Conservation (phyloP, 306 rosid genomes). For the Castanea crenata region DNA sequence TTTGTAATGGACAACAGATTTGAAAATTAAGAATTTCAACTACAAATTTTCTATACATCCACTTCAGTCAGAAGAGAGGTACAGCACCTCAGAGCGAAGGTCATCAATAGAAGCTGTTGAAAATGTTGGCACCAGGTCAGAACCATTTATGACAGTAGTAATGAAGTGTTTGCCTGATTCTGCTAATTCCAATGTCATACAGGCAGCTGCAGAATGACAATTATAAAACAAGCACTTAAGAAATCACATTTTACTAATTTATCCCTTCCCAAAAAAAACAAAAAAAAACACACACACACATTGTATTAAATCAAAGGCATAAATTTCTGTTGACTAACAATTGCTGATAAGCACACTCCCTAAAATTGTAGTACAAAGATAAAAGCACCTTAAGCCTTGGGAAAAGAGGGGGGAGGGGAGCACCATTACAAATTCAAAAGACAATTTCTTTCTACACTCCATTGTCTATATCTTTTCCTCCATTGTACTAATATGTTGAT, state of each 20-base stretch:
- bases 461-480: background rate
- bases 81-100: constrained; percentile 84
- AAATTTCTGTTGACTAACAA: background rate
- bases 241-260: background rate
- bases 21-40: background rate
- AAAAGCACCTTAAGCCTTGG: background rate
- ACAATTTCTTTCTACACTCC: background rate
- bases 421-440: background rate
- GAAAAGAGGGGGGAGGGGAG: background rate
- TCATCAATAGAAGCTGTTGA: constrained; percentile 86
- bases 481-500: background rate
- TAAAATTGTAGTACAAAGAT: background rate
- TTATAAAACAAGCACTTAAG: constrained; percentile 21
- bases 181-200: constrained; percentile 97
- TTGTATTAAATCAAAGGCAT: background rate
- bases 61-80: constrained; percentile 12
- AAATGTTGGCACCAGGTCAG: constrained; percentile 97
- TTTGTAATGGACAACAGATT: background rate
- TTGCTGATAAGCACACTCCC: background rate
- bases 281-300: background rate
- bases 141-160: constrained; percentile 81
- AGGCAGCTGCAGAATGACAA: constrained; percentile 74
- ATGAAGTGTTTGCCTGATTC: constrained; percentile 96
- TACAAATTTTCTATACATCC: constrained; percentile 1
- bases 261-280: too few species aligned